phyloP scores from a whole-genome alignment of 2,329 filamentous ascomycete species.

The Hymenoscyphus linearis region DNA sequence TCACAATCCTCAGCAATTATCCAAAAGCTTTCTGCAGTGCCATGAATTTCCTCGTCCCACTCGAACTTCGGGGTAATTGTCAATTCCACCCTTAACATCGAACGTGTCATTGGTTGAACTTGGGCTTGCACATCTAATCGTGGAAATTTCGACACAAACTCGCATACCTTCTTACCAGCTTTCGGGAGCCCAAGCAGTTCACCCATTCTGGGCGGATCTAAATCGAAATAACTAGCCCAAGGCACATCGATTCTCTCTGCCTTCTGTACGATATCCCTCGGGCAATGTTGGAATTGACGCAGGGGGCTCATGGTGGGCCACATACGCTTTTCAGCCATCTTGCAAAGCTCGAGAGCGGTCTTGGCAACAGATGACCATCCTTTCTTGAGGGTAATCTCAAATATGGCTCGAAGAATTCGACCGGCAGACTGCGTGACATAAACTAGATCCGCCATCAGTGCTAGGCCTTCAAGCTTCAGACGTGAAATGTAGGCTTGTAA shows the following conservation, averaged over 20 bases:
- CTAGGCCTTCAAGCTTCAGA: conserved; percentile 87
- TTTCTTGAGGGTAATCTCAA: conserved; percentile 96
- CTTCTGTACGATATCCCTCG: conserved; percentile 82
- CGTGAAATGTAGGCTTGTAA: conserved; percentile 95
- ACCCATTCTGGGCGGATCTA: conserved; percentile 94
- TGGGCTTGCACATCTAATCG: conserved; percentile 88
- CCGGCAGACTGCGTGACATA: conserved; percentile 98
- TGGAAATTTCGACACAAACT: conserved; percentile 86
- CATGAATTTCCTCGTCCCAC: conserved; percentile 89
- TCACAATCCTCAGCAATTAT: conserved; percentile 96
- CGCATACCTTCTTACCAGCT: conserved; percentile 79
- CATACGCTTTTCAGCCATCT: conserved; percentile 99
- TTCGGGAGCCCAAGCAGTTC: conserved; percentile 88
- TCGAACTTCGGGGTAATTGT: conserved; percentile 91
- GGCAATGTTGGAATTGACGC: conserved; percentile 79
- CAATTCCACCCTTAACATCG: conserved; percentile 84
- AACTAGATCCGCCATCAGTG: conserved; percentile 96
- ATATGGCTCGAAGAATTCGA: conserved; percentile 89
- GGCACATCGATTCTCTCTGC: conserved; percentile 91
- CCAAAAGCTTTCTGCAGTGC: conserved; percentile 89
- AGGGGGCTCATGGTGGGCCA: conserved; percentile 98
- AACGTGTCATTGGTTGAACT: conserved; percentile 90
- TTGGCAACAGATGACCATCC: conserved; percentile 93
- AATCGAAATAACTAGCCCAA: conserved; percentile 90
- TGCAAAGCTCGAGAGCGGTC: conserved; percentile 88